Evolutionary conservation across 805 yeast genomes (phyloP).

Genomic region (Yarrowia sp.): DNA sequence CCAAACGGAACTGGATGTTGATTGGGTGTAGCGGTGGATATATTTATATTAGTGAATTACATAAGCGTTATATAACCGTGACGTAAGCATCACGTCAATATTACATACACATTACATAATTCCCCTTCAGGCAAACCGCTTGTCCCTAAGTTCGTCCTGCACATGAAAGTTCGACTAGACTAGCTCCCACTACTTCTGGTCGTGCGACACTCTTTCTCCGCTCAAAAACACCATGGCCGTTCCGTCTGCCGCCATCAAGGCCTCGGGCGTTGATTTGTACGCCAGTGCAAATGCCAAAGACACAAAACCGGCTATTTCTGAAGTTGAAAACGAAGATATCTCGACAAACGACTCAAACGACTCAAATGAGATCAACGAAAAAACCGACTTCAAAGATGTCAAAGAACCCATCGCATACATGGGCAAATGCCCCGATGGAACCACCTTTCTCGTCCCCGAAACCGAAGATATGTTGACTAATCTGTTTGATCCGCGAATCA

Average conservation of each 20-base stretch:
- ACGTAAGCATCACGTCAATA: too few relatives aligned
- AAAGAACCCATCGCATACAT: neutral
- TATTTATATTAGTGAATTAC: too few relatives aligned
- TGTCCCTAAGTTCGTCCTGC: neutral
- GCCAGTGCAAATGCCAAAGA: neutral
- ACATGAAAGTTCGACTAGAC: neutral
- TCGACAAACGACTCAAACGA: neutral
- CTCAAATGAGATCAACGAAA: neutral
- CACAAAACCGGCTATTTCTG: too few relatives aligned
- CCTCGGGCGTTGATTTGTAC: neutral
- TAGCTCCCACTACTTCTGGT: neutral
- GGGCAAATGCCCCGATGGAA: conserved; percentile 39
- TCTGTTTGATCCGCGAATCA: conserved; percentile 69
- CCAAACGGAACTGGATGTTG: too few relatives aligned
- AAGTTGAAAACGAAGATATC: too few relatives aligned
- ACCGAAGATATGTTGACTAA: conserved; percentile 85
- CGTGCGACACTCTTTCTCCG: neutral
- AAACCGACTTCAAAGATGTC: neutral
- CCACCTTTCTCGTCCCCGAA: conserved; percentile 47
- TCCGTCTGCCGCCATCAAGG: conserved; percentile 19
- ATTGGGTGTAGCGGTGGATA: too few relatives aligned
- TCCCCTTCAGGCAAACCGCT: too few relatives aligned
- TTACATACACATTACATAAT: too few relatives aligned
- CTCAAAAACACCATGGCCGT: conserved; percentile 19
- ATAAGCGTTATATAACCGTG: too few relatives aligned